Evolutionary conservation across 2,329 filamentous ascomycete species (phyloP), one percentile per base, ranked within the genome.

Genomic region (Phaeomoniella chlamydospora): DNA sequence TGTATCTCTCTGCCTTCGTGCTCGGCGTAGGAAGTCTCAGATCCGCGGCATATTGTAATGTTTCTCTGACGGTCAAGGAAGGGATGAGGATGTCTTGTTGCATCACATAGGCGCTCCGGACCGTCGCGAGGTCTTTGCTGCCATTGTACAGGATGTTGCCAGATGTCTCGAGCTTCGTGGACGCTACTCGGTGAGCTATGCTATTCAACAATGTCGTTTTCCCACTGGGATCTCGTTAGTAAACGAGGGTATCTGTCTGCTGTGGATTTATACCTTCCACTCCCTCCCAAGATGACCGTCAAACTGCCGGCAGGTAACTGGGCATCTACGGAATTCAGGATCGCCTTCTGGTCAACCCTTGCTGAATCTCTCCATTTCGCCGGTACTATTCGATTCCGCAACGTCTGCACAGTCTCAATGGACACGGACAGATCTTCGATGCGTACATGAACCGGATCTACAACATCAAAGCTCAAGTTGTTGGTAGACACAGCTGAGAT

Each of bases 171-270:
- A 73, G 64, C 2, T 68, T 68, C 1, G 71, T 63, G 0, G 65
- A 62, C 10, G 62, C 61, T 41, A 61, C 61, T 41, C 77, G 66
- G 38, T 74, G 71, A 5, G 85, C 83, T 11, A 92, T 72, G 4
- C 80, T 73, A 52, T 92, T 87, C 22, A 93, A 67, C 0, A 93
- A 67, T 0, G 84, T 92, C 0, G 85, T 90, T 55, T 93, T 93
- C 35, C 85, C 85, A 38, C 73, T 62, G 14, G 6, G 32, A 34
- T 10, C 32, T 26, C 22, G 22, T 26, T 26, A 26, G n/a, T 26
- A 6, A 26, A 6, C 6, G 6, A 26, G 6, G 22, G 22, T n/a
- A 6, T 26, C 22, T 26, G n/a, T 6, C 22, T 9, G 22, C n/a
- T n/a, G n/a, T n/a, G n/a, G n/a, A n/a, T 26, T 6, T n/a, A 9